Evolutionary conservation across 2,329 filamentous ascomycete species (phyloP).

Genomic region (Leptographium procerum): DNA sequence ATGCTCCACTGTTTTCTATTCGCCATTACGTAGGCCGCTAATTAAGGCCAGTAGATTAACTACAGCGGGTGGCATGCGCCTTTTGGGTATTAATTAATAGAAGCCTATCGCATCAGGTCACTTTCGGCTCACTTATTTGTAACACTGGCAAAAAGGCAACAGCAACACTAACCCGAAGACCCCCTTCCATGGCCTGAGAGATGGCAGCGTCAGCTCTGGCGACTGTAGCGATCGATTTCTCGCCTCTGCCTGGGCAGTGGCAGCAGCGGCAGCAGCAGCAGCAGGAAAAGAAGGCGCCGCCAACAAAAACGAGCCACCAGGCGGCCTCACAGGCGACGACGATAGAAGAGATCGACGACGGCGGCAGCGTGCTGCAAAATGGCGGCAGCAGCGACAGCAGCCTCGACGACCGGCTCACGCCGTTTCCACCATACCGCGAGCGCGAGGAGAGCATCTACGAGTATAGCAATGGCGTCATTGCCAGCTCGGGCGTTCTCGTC

Average conservation of each 20-base stretch:
- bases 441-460: background rate
- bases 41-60: background rate
- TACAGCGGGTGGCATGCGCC: background rate
- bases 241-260: background rate
- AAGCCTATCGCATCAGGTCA: background rate
- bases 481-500: no score
- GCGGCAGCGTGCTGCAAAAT: background rate
- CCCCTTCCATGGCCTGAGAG: background rate
- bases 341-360: background rate
- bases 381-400: background rate
- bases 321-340: background rate
- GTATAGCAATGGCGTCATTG: background rate
- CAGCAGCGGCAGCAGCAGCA: background rate
- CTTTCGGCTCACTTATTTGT: background rate
- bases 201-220: background rate
- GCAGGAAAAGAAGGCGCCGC: background rate
- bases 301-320: background rate
- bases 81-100: background rate
- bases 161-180: background rate
- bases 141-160: background rate
- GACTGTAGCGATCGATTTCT: background rate
- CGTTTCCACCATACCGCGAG: background rate
- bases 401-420: background rate
- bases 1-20: no score
- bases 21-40: background rate